Conservation (phyloP, 768 basidiomycete genomes). For the Leucosporidium yakuticum region DNA sequence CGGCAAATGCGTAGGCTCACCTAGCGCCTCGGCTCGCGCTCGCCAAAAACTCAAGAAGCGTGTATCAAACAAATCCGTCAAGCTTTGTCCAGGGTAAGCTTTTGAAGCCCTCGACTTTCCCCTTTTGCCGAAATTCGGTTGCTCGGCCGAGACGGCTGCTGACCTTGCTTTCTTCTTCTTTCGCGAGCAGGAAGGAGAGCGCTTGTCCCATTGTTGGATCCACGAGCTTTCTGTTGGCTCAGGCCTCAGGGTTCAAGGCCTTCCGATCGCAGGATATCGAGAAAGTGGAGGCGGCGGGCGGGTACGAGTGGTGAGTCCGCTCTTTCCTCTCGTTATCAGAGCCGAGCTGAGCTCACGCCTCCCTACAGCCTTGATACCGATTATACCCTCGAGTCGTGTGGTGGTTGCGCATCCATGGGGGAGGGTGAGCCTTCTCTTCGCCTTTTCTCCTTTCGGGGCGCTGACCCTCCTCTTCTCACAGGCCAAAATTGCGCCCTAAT, state of each 20-base stretch:
- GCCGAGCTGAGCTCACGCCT: neutral
- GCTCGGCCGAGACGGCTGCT: neutral
- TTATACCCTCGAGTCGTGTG: constrained; percentile 17
- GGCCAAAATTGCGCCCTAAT: neutral
- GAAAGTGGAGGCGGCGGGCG: neutral
- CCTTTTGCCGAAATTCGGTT: neutral
- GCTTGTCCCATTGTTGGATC: constrained; percentile 31
- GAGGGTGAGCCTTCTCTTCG: neutral
- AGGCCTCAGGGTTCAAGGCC: neutral
- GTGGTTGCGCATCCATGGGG: constrained; percentile 18
- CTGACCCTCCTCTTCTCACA: neutral
- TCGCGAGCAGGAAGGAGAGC: constrained; percentile 1
- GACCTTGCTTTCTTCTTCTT: neutral
- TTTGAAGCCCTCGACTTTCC: neutral
- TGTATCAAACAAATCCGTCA: constrained; percentile 1
- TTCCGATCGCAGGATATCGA: neutral
- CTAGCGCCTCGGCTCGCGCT: constrained; percentile 3
- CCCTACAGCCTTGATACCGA: constrained; percentile 13
- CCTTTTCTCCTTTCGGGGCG: neutral
- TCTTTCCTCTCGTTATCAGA: neutral
- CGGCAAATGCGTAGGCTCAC: constrained; percentile 23
- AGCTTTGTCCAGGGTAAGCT: constrained; percentile 23
- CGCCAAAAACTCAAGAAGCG: constrained; percentile 13
- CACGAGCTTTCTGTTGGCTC: neutral
- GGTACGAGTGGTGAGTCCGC: constrained; percentile 5